Conservation (phyloP, 1,139 yeast species). For the Candida neerlandica region DNA sequence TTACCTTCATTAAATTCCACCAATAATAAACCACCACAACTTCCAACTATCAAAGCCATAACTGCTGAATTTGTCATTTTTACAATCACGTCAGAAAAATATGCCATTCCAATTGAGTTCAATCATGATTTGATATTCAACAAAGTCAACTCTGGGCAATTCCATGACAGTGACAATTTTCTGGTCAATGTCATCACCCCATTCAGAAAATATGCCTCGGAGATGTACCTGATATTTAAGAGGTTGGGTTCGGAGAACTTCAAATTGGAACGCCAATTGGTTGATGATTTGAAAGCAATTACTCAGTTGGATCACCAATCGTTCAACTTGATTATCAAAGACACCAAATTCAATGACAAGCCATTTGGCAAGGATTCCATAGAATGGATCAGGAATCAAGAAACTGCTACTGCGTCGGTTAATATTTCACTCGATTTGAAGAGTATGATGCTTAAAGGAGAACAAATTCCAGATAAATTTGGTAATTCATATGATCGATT, state of each 20-base stretch:
- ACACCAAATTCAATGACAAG: constrained; percentile 16
- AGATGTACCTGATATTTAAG: constrained; percentile 24
- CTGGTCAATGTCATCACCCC: constrained; percentile 25
- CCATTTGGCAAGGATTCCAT: constrained; percentile 8
- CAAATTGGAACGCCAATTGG: constrained; percentile 30
- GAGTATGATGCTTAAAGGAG: constrained; percentile 14
- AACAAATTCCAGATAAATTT: neutral
- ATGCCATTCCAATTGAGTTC: constrained; percentile 42
- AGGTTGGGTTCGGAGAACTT: constrained; percentile 29
- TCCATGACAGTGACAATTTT: constrained; percentile 29
- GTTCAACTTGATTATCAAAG: constrained; percentile 26
- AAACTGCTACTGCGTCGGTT: constrained; percentile 11
- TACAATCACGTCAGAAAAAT: constrained; percentile 34
- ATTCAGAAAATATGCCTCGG: constrained; percentile 22
- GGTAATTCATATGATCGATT: constrained; percentile 19
- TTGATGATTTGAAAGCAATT: constrained; percentile 34
- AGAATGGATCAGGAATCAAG: constrained; percentile 6
- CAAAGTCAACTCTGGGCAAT: constrained; percentile 12
- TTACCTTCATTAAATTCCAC: constrained; percentile 10
- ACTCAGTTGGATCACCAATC: constrained; percentile 29
- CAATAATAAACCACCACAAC: constrained; percentile 7
- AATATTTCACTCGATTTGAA: constrained; percentile 15
- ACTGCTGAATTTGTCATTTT: constrained; percentile 35
- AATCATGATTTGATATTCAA: constrained; percentile 44
- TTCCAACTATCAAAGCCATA: constrained; percentile 35